Conservation (phyloP, 305 asterid species). For the Coffea humblotiana region DNA sequence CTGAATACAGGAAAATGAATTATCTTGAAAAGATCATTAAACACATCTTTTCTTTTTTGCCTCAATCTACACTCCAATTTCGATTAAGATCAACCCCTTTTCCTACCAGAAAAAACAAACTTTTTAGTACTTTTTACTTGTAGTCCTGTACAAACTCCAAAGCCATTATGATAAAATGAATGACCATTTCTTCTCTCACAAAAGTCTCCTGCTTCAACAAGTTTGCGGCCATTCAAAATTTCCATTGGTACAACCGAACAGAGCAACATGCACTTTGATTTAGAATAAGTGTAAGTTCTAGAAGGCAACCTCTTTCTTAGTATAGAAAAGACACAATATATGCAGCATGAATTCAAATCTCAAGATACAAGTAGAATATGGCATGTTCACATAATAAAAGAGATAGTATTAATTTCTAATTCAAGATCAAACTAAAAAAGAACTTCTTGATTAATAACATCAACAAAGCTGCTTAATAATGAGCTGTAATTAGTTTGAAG, state of each 20-base stretch:
- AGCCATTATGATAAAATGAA: slow-evolving; percentile 15
- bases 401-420: background rate
- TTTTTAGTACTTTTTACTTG: slow-evolving; percentile 18
- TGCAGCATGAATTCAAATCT: background rate
- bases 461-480: background rate
- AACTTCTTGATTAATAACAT: background rate
- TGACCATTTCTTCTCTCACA: slow-evolving; percentile 97
- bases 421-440: background rate
- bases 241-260: slow-evolving; percentile 86
- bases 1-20: background rate
- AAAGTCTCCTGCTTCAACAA: slow-evolving; percentile 90
- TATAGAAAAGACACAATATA: background rate
- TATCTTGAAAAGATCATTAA: slow-evolving; percentile 10
- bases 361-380: background rate
- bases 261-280: slow-evolving; percentile 9
- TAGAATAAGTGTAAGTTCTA: slow-evolving; percentile 2
- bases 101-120: slow-evolving; percentile 49
- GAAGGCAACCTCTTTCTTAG: background rate
- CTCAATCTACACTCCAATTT: slow-evolving; percentile 99
- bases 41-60: slow-evolving; percentile 88
- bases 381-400: background rate
- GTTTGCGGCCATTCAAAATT: slow-evolving; percentile 87
- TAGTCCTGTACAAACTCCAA: slow-evolving; percentile 20
- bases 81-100: slow-evolving; percentile 97
- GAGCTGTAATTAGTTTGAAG: background rate